A percentile compares a stretch with the other conserved stretches of the same genome.
These are phyloP conservation scores for Aureobasidium sp. DNA, from an alignment of 2,329 filamentous ascomycete species.

Conservation along the genomic window DNA sequence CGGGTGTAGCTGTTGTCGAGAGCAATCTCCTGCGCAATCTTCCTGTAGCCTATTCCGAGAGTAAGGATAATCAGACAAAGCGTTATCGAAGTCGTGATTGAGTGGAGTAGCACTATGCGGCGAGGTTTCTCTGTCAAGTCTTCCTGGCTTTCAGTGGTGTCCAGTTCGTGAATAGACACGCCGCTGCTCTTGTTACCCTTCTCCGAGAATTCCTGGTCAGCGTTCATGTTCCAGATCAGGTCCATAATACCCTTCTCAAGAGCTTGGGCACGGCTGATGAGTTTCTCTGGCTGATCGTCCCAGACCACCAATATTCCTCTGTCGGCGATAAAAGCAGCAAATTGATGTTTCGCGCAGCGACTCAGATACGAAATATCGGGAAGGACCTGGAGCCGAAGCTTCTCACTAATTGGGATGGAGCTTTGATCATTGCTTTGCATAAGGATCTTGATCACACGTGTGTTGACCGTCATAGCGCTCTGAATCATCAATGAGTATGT, in stretches of 20 bases:
- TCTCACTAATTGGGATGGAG: conserved; percentile 50
- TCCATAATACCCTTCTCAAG: conserved; percentile 47
- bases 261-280: conserved; percentile 43
- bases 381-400: conserved; percentile 54
- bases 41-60: conserved; percentile 49
- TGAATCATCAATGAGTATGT: conserved; percentile 27
- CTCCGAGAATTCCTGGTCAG: conserved; percentile 32
- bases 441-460: conserved; percentile 53
- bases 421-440: conserved; percentile 41
- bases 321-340: conserved; percentile 55
- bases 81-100: conserved; percentile 45
- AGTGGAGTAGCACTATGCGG: conserved; percentile 44
- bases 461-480: conserved; percentile 61
- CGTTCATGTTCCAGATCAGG: conserved; percentile 48
- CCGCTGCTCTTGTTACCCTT: conserved; percentile 20
- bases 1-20: conserved; percentile 47
- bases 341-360: conserved; percentile 54
- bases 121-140: conserved; percentile 33
- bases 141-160: conserved; percentile 29
- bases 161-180: conserved; percentile 24
- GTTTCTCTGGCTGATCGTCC: conserved; percentile 51
- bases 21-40: conserved; percentile 46
- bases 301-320: conserved; percentile 50
- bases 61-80: conserved; percentile 44
- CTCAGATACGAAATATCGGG: conserved; percentile 48